Evolutionary conservation across 2,329 filamentous ascomycete species (phyloP), one percentile per base, ranked within the genome.

Genomic region (Aspergillus ustus): DNA sequence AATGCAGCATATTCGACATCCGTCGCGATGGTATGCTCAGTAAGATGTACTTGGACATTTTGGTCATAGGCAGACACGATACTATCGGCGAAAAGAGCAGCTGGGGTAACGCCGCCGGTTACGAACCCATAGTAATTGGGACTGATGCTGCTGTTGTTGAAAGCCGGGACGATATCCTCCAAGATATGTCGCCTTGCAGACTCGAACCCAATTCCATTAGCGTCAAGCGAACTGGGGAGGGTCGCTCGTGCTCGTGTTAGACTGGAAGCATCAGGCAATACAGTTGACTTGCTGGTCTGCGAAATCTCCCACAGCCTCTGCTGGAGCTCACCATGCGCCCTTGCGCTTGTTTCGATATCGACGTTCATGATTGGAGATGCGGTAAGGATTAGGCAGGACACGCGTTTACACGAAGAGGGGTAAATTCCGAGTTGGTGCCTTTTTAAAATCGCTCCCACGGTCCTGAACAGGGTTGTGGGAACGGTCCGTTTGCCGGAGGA

Each of bases 51-150:
- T 61, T 89, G 85, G 4, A 93, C 88, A 75, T 93, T 97, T 73
- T 96, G 92, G 73, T 97, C 93, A 63, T 89, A 85, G 8, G 86
- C 84, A 5, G 89, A 89, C 63, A 94, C 92, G n/a, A 97, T 78
- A 66, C 92, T 90, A 74, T 97, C 94, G 1, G 92, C 93, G 57
- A 91, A 85, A 67, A 90, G 84, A 34, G 93, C 93, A 25, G 92
- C 87, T 6, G 92, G 91, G 0, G 93, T 91, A 7, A 84, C 82
- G 15, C 92, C 91, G 49, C 94, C 94, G 0, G 89, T 96, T 6
- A 97, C 90, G 74, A 97, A 97, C 62, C 92, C 93, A 75, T 92
- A 96, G 81, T 96, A 96, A 58, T 87, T 86, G 11, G 87, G 77
- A 48, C 85, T 87, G 46, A 85, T 83, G 66, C 87, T 88, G 70